Conservation (phyloP, 1,284 basidiomycete genomes). For the Ganoderma sinense region DNA sequence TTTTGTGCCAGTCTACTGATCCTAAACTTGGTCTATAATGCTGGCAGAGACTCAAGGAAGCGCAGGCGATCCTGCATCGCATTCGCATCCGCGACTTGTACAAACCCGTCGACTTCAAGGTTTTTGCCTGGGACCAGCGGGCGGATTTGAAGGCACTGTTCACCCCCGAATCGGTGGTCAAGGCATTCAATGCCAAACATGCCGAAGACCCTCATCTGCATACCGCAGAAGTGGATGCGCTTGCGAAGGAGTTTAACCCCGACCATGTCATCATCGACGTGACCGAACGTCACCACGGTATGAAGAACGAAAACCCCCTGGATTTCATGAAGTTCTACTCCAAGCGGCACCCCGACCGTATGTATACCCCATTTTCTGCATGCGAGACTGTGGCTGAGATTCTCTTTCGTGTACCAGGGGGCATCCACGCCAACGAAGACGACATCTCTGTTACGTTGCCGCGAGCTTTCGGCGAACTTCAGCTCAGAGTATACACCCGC, state of each 20-base stretch:
- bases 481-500: constrained; percentile 72
- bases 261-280: constrained; percentile 71
- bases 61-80: constrained; percentile 66
- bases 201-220: not conserved
- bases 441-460: constrained; percentile 74
- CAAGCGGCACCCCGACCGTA: constrained; percentile 67
- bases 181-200: constrained; percentile 47
- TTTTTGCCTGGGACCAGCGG: constrained; percentile 56
- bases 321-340: constrained; percentile 76
- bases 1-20: too few species aligned
- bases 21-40: not conserved
- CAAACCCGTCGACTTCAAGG: constrained; percentile 71
- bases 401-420: constrained; percentile 41
- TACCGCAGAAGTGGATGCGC: not conserved
- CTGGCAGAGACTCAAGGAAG: constrained; percentile 61
- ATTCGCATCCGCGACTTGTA: constrained; percentile 72
- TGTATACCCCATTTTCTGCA: constrained; percentile 24
- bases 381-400: not conserved
- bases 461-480: constrained; percentile 64
- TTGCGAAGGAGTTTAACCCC: constrained; percentile 41
- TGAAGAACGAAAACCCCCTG: constrained; percentile 73
- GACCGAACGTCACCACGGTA: constrained; percentile 74
- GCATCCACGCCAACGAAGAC: constrained; percentile 53
- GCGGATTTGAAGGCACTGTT: constrained; percentile 21
- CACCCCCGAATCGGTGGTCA: constrained; percentile 63